A percentile compares a stretch with the other conserved stretches of the same genome.
Evolutionary conservation across 331 rosid genomes (phyloP).

Genomic region (Dryas integrifolia): DNA sequence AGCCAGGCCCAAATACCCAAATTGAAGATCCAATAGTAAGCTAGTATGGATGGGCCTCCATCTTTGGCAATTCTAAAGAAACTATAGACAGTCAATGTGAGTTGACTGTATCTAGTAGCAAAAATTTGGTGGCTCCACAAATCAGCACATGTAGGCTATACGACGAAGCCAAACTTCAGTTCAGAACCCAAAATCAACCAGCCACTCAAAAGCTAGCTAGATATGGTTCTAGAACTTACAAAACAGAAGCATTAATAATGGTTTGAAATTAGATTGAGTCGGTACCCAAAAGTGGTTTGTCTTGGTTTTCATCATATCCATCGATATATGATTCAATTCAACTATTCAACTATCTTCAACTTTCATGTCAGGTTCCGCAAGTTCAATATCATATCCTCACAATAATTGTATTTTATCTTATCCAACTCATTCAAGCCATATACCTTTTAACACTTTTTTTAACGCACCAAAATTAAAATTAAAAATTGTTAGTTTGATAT

Average conservation of each 20-base stretch:
- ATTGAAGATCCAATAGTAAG: too few relatives aligned
- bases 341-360: too few relatives aligned
- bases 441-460: neutral
- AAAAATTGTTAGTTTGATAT: too few relatives aligned
- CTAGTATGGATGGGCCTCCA: too few relatives aligned
- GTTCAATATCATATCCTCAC: neutral
- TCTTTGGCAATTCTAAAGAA: too few relatives aligned
- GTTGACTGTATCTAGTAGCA: neutral
- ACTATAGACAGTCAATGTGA: too few relatives aligned
- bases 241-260: slow-evolving; percentile 3
- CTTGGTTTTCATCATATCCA: neutral
- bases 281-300: neutral
- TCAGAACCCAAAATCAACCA: neutral
- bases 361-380: neutral
- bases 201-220: neutral
- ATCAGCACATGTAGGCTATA: slow-evolving; percentile 15
- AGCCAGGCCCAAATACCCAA: too few relatives aligned
- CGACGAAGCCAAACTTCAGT: slow-evolving; percentile 20
- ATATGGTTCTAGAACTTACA: neutral
- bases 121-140: slow-evolving; percentile 6
- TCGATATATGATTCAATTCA: neutral
- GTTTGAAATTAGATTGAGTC: neutral
- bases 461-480: too few relatives aligned
- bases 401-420: slow-evolving; percentile 13
- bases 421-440: slow-evolving; percentile 8